A percentile compares a stretch with the other conserved stretches of the same genome.
These are phyloP conservation scores for Euryodendron excelsum DNA, from an alignment of 148 eudicot species.

Conservation along the genomic window DNA sequence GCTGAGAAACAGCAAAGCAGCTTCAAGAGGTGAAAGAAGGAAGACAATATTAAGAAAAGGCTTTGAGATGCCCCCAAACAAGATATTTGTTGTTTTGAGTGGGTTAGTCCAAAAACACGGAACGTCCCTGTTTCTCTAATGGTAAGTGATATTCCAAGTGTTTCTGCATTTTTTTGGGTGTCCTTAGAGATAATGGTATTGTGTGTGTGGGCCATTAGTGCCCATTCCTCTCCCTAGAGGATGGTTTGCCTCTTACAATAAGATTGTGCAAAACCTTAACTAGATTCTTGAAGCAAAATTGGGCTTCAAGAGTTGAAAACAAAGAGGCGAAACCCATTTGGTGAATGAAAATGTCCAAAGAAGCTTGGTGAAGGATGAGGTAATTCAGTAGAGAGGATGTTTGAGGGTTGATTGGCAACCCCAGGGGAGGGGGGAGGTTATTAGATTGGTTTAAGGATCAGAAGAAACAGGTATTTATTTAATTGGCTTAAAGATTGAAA, in stretches of 20 bases:
- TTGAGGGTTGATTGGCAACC: not conserved
- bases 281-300: not conserved
- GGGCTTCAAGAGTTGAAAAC: not conserved
- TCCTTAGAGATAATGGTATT: too few species aligned
- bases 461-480: too few species aligned
- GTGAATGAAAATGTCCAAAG: not conserved
- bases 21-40: not conserved
- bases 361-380: not conserved
- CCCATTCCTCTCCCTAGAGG: too few species aligned
- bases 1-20: not conserved
- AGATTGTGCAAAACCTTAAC: not conserved
- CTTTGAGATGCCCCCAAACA: not conserved
- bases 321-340: not conserved
- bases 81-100: too few species aligned
- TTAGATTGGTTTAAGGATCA: too few species aligned
- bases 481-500: not conserved
- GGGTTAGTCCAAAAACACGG: too few species aligned
- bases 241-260: not conserved
- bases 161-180: too few species aligned
- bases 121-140: too few species aligned
- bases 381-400: not conserved
- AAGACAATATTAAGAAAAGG: not conserved
- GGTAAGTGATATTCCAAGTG: too few species aligned
- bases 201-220: too few species aligned
- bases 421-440: not conserved